These are phyloP conservation scores for Clohesyomyces aquaticus DNA, from an alignment of 495 filamentous ascomycete genomes.

Conservation along the genomic window DNA sequence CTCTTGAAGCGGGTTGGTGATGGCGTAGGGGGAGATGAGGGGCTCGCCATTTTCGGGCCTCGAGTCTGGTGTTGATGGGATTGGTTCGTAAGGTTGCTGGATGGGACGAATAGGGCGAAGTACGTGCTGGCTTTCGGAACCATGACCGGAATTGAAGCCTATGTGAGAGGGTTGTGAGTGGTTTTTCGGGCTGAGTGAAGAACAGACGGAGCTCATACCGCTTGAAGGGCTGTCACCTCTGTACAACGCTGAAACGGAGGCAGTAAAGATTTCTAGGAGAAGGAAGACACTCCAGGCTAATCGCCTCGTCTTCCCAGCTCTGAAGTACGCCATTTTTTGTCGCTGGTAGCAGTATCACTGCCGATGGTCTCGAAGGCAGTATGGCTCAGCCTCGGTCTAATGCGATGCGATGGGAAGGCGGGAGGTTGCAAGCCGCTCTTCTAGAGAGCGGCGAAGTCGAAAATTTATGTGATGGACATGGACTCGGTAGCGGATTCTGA, in stretches of 20 bases:
- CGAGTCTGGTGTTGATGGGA: background rate
- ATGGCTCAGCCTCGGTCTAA: background rate
- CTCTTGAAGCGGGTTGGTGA: slow-evolving; percentile 62
- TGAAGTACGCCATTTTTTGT: background rate
- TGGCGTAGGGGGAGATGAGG: background rate
- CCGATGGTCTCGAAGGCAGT: background rate
- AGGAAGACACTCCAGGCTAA: background rate
- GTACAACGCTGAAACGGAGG: background rate
- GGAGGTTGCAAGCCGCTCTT: slow-evolving; percentile 20
- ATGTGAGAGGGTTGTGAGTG: background rate
- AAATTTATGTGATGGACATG: slow-evolving; percentile 5
- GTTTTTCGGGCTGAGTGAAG: background rate
- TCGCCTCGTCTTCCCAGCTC: background rate
- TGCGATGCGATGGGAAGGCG: background rate
- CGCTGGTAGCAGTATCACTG: background rate
- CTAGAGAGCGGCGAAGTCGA: slow-evolving; percentile 8
- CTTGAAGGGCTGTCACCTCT: background rate
- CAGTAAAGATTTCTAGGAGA: background rate
- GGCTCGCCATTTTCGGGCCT: background rate
- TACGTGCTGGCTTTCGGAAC: slow-evolving; percentile 9
- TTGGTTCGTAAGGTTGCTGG: background rate
- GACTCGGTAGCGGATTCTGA: background rate
- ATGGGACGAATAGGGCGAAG: background rate
- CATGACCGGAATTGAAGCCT: background rate
- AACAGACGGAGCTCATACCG: background rate